Evolutionary conservation across 495 filamentous ascomycete genomes (phyloP).

Genomic region (Neurospora sp.): DNA sequence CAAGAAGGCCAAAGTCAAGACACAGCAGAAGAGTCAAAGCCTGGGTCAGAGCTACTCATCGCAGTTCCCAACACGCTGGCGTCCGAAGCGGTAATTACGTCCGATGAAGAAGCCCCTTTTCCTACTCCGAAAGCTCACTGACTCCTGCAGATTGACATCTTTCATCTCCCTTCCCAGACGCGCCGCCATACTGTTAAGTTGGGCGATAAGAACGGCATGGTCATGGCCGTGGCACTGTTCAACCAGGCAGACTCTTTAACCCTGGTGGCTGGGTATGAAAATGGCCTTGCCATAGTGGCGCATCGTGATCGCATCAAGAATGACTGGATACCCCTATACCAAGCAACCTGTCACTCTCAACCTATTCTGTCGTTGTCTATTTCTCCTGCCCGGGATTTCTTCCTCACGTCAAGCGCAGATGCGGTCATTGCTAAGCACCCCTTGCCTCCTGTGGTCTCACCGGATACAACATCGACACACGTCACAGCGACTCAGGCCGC

Average conservation of each 20-base stretch:
- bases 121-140: neutral
- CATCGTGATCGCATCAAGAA: slow-evolving; percentile 13
- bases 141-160: slow-evolving; percentile 60
- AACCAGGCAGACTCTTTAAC: slow-evolving; percentile 29
- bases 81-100: slow-evolving; percentile 53
- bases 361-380: slow-evolving; percentile 74
- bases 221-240: slow-evolving; percentile 71
- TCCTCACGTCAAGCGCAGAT: slow-evolving; percentile 80
- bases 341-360: slow-evolving; percentile 60
- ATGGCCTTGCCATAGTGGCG: slow-evolving; percentile 60
- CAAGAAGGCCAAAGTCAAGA: neutral
- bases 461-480: neutral
- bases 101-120: neutral
- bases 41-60: slow-evolving; percentile 39
- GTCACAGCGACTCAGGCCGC: neutral
- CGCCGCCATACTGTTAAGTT: slow-evolving; percentile 55
- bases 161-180: slow-evolving; percentile 64
- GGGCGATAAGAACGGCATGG: slow-evolving; percentile 69
- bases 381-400: slow-evolving; percentile 45
- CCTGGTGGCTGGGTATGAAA: slow-evolving; percentile 76
- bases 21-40: slow-evolving; percentile 1
- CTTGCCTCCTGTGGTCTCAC: slow-evolving; percentile 25
- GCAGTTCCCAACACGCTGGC: slow-evolving; percentile 69
- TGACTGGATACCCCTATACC: slow-evolving; percentile 56
- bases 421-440: slow-evolving; percentile 40